phyloP scores from a whole-genome alignment of 371 early-diverging fungal genomes.

The Astathelohania contejeani region DNA sequence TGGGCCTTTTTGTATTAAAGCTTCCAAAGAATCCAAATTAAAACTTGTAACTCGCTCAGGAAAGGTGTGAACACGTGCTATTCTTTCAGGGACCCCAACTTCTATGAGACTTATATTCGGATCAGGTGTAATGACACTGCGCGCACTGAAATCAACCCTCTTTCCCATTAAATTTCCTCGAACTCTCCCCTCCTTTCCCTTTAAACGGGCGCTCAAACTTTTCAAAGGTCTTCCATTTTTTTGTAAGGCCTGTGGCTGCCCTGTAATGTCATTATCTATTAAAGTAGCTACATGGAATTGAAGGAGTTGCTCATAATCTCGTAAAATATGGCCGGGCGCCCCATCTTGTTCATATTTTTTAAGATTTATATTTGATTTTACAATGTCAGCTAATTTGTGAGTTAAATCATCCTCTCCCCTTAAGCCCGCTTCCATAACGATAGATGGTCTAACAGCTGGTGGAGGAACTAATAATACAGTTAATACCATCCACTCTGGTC shows the following conservation, averaged over 20 bases:
- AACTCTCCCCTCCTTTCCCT: slow-evolving; percentile 97
- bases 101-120: slow-evolving; percentile 87
- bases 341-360: slow-evolving; percentile 77
- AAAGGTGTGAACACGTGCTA: slow-evolving; percentile 89
- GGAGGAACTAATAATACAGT: slow-evolving; percentile 88
- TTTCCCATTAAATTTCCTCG: slow-evolving; percentile 99
- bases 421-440: slow-evolving; percentile 77
- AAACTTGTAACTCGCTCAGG: slow-evolving; percentile 93
- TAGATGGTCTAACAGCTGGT: slow-evolving; percentile 91
- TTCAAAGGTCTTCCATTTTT: slow-evolving; percentile 86
- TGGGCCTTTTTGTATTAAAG: slow-evolving; percentile 81
- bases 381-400: slow-evolving; percentile 72
- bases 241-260: slow-evolving; percentile 83
- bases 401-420: slow-evolving; percentile 92
- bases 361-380: slow-evolving; percentile 82
- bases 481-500: slow-evolving; percentile 95
- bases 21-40: slow-evolving; percentile 74
- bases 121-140: slow-evolving; percentile 98
- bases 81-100: slow-evolving; percentile 91
- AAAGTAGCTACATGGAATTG: slow-evolving; percentile 95
- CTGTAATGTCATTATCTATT: slow-evolving; percentile 94
- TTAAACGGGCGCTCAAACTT: slow-evolving; percentile 82
- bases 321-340: slow-evolving; percentile 75
- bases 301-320: slow-evolving; percentile 76
- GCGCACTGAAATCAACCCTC: slow-evolving; percentile 96